Evolutionary conservation across 495 filamentous ascomycete genomes (phyloP).

Genomic region (Sabuloglossum arenarium): DNA sequence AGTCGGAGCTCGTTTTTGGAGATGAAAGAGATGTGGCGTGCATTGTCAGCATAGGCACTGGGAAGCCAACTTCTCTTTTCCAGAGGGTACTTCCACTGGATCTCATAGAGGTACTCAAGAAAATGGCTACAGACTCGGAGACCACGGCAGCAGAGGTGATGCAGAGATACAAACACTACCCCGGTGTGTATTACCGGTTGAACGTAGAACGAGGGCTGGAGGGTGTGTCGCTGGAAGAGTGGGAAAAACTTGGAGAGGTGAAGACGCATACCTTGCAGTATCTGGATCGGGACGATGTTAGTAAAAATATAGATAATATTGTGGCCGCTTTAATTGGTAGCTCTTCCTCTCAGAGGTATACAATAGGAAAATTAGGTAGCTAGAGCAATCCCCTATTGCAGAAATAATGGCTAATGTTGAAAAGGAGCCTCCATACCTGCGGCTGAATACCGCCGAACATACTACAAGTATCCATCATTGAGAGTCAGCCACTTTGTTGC

Average conservation of each 20-base stretch:
- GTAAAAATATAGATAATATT: not conserved
- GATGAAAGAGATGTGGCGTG: conserved; percentile 6
- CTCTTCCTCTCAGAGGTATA: not conserved
- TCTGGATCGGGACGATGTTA: not conserved
- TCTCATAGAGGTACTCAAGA: conserved; percentile 10
- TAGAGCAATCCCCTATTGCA: not conserved
- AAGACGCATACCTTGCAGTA: conserved; percentile 6
- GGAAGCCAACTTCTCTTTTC: conserved; percentile 3
- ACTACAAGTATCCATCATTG: not conserved
- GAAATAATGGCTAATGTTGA: not conserved
- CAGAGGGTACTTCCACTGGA: not conserved
- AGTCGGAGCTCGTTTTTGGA: conserved; percentile 14
- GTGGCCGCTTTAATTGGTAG: not conserved
- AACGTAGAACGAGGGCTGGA: conserved; percentile 7
- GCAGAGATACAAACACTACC: not conserved
- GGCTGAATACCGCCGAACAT: not conserved
- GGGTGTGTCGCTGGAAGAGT: conserved; percentile 6
- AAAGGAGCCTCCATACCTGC: not conserved
- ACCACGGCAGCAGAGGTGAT: not conserved
- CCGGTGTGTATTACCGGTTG: conserved; percentile 8
- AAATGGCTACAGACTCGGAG: conserved; percentile 10
- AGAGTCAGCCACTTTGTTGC: not conserved
- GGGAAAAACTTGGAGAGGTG: conserved; percentile 5
- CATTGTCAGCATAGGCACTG: conserved; percentile 16
- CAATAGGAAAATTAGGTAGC: not conserved